These are phyloP conservation scores for Ilyonectria robusta DNA, from an alignment of 2,329 filamentous ascomycete genomes.

Conservation along the genomic window DNA sequence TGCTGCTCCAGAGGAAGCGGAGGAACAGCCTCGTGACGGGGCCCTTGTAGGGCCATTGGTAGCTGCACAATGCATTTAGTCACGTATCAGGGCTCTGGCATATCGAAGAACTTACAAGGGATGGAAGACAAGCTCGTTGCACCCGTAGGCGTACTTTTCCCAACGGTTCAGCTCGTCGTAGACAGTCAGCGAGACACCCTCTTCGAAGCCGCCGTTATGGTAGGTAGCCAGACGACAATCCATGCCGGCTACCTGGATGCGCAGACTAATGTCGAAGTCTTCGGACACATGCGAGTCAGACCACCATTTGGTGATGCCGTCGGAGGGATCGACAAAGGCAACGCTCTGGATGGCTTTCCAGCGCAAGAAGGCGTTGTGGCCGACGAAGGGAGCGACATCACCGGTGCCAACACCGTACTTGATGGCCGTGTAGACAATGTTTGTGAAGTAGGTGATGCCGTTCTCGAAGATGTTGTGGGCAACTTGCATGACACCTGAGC, in stretches of 20 bases:
- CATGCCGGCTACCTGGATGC: slow-evolving; percentile 79
- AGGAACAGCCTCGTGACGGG: slow-evolving; percentile 72
- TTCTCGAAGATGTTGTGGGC: slow-evolving; percentile 81
- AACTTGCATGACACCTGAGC: slow-evolving; percentile 84
- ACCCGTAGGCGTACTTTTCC: slow-evolving; percentile 82
- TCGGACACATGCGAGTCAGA: slow-evolving; percentile 83
- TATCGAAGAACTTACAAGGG: slow-evolving; percentile 63
- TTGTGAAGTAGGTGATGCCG: slow-evolving; percentile 83
- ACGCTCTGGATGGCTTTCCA: slow-evolving; percentile 63
- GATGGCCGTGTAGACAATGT: slow-evolving; percentile 82
- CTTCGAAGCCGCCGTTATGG: slow-evolving; percentile 78
- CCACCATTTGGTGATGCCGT: slow-evolving; percentile 78
- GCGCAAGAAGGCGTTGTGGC: slow-evolving; percentile 82
- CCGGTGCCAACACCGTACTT: slow-evolving; percentile 79
- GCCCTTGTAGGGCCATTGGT: slow-evolving; percentile 71
- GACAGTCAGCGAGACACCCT: slow-evolving; percentile 81
- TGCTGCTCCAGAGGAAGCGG: slow-evolving; percentile 52
- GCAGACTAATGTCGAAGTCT: slow-evolving; percentile 82
- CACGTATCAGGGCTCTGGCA: background rate
- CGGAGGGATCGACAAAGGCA: slow-evolving; percentile 40
- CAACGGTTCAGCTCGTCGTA: slow-evolving; percentile 81
- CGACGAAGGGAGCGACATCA: slow-evolving; percentile 82
- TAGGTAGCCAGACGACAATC: slow-evolving; percentile 79
- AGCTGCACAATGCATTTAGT: slow-evolving; percentile 26
- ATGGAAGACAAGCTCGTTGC: slow-evolving; percentile 79